These are phyloP conservation scores for Aureobasidium sp. DNA, from an alignment of 2,329 filamentous ascomycete species.

Conservation along the genomic window DNA sequence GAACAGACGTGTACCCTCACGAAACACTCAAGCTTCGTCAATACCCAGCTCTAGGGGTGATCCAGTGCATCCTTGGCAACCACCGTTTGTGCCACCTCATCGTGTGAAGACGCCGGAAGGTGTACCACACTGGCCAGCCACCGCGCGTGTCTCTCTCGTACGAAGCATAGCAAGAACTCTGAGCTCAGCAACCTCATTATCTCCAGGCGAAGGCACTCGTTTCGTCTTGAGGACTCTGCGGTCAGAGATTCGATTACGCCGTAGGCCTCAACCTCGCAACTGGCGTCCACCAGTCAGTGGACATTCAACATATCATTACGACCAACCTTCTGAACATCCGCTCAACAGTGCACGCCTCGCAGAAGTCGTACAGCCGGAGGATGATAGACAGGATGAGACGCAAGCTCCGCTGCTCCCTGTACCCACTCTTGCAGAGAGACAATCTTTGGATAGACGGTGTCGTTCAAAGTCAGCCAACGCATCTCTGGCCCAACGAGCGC, in stretches of 20 bases:
- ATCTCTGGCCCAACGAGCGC: conserved; percentile 19
- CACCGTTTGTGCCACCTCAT: conserved; percentile 9
- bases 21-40: neutral
- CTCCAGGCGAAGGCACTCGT: neutral
- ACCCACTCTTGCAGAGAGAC: neutral
- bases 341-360: conserved; percentile 19
- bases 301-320: conserved; percentile 22
- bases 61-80: neutral
- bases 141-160: neutral
- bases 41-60: neutral
- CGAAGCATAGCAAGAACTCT: neutral
- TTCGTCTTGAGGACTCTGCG: neutral
- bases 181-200: neutral
- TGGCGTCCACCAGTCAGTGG: conserved; percentile 30
- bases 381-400: neutral
- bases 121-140: conserved; percentile 25
- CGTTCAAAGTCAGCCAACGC: conserved; percentile 13
- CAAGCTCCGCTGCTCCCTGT: neutral
- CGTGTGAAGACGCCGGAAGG: conserved; percentile 17
- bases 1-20: neutral
- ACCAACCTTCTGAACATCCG: conserved; percentile 22
- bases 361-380: neutral
- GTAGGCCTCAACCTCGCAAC: neutral
- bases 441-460: neutral
- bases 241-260: neutral